phyloP scores from a whole-genome alignment of 768 basidiomycete species.

The Pleurotus eryngii region DNA sequence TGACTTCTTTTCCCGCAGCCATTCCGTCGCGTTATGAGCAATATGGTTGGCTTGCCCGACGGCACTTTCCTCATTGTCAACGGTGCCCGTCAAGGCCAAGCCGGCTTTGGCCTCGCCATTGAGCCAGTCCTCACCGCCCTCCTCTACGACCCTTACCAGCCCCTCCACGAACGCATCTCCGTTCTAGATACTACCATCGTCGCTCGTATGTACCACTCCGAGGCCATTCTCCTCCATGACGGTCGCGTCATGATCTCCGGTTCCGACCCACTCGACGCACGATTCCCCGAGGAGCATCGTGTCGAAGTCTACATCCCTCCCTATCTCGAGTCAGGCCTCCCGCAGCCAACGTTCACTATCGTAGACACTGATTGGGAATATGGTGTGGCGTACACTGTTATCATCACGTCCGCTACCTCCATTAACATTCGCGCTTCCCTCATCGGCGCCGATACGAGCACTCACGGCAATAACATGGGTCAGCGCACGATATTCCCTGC shows the following conservation, averaged over 20 bases:
- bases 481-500: constrained; percentile 70
- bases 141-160: constrained; percentile 64
- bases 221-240: constrained; percentile 69
- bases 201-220: constrained; percentile 76
- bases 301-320: constrained; percentile 74
- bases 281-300: constrained; percentile 5
- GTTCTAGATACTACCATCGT: constrained; percentile 68
- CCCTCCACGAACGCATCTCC: constrained; percentile 60
- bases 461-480: constrained; percentile 77
- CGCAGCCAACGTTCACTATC: constrained; percentile 62
- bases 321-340: constrained; percentile 64
- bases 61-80: constrained; percentile 79
- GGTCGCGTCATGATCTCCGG: constrained; percentile 75
- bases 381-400: constrained; percentile 49
- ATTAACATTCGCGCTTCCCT: constrained; percentile 57
- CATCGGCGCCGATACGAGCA: constrained; percentile 68
- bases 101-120: constrained; percentile 68
- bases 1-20: constrained; percentile 38
- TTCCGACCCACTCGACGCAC: constrained; percentile 1
- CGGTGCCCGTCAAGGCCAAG: constrained; percentile 66
- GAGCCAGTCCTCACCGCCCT: constrained; percentile 64
- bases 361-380: constrained; percentile 61
- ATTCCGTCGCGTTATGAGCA: constrained; percentile 71
- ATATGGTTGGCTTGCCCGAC: constrained; percentile 64
- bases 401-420: constrained; percentile 38